Percentiles rank a stretch among this genome's conserved stretches.
Evolutionary conservation across 805 yeast genomes (phyloP).

Genomic region (Kurtzmaniella fragi): DNA sequence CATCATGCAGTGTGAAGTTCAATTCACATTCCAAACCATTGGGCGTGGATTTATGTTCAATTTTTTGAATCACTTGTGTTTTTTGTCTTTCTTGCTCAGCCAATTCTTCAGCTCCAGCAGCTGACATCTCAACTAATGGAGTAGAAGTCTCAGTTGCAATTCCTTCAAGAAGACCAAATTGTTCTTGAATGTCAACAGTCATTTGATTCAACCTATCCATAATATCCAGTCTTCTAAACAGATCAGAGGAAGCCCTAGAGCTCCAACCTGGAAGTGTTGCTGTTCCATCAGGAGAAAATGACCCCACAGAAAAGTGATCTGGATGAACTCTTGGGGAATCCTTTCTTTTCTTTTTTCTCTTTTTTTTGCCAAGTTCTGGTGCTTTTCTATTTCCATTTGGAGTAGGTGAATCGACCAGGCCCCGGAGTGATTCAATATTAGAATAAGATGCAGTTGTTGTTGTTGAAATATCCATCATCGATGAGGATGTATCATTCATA

Average conservation of each 20-base stretch:
- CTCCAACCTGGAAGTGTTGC: neutral
- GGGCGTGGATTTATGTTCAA: no score
- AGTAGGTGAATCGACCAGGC: neutral
- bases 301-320: constrained; percentile 30
- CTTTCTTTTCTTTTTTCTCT: no score
- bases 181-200: constrained; percentile 33
- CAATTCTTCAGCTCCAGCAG: no score
- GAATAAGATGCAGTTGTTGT: neutral
- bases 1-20: no score
- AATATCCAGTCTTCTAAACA: constrained; percentile 30
- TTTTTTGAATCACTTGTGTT: no score
- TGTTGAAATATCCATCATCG: neutral
- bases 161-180: constrained; percentile 8
- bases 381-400: neutral
- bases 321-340: neutral
- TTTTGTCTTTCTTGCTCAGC: no score
- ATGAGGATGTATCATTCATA: no score
- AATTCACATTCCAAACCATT: no score
- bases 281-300: constrained; percentile 26
- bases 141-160: constrained; percentile 9
- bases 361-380: no score
- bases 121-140: no score
- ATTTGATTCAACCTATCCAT: constrained; percentile 35
- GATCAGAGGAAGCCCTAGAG: neutral
- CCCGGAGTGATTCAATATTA: constrained; percentile 1